Base-by-base conservation (phyloP, 148 eudicot species). In the Amaranthus palmeri region DNA sequence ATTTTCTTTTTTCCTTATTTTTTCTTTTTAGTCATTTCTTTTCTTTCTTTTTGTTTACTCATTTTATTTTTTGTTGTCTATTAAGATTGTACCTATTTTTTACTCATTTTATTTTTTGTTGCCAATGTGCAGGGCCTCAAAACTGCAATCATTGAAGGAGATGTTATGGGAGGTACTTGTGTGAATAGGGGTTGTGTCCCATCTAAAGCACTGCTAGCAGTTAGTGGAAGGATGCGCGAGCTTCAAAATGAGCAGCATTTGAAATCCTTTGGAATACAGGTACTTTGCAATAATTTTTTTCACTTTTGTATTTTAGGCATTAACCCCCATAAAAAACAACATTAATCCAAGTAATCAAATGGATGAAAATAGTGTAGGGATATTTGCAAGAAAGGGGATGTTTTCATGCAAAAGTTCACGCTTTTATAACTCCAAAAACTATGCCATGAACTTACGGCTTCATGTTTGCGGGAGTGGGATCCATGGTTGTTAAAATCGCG, bases 161-260 rank as follows among this genome's bases (percentile, higher is more conserved):
- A 87, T 84, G 99, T 96, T 76, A 82, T 96, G 84, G 99, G 99
- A 70, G 99, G 99, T 76, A 96, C 99, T 68, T 96, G 99, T 84
- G 99, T 96, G 55, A 96, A 96, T 82, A 84, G 99, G 72, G 99
- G 99, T 53, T 96, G 99, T 83, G 99, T 96, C 70, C 99, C 99
- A 76, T 96, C 99, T 17, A 96, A 96, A 78, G 99, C 99, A 15
- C 91, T 96, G 78, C 86, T 96, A 72, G 99, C 99, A 70, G 99
- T 90, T 54, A 96, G 99, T 81, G 99, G 99, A 15, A 88, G 99
- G 70, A 92, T 96, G 99, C 88, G 97, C 45, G 99, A 96, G 80
- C 96, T 96, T 83, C 99, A 92, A 74, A 92, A 96, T 73, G 96
- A 96, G 68, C 97, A 88, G 25, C 99, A 96, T 76, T 86, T 96